Percentiles rank a stretch among this genome's conserved stretches.
Conservation (phyloP, 1,284 basidiomycete species). For the Sporisorium graminicola region DNA sequence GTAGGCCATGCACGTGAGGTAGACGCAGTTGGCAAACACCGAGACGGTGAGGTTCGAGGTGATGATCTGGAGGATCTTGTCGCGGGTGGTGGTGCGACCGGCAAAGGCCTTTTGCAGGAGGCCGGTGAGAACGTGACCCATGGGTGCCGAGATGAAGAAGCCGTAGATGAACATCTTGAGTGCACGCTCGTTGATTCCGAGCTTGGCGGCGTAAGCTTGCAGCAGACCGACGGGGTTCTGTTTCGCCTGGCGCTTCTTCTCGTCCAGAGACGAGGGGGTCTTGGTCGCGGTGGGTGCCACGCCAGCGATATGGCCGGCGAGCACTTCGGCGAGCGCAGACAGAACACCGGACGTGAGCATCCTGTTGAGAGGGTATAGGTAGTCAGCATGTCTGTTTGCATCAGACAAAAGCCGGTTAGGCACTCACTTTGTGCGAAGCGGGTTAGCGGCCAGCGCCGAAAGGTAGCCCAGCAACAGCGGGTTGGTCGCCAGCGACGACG, state of each 20-base stretch:
- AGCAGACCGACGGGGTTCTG: constrained; percentile 39
- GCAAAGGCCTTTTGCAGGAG: constrained; percentile 81
- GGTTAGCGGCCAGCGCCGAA: constrained; percentile 57
- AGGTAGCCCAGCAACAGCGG: constrained; percentile 54
- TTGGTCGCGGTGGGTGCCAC: constrained; percentile 42
- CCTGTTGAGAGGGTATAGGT: constrained; percentile 4
- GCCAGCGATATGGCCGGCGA: constrained; percentile 60
- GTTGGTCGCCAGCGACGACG: constrained; percentile 47
- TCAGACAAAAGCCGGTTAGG: not conserved
- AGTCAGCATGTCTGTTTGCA: not conserved
- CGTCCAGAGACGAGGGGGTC: constrained; percentile 26
- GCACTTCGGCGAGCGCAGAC: constrained; percentile 56
- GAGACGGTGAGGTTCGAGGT: constrained; percentile 83
- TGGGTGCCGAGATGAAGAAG: constrained; percentile 84
- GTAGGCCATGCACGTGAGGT: constrained; percentile 83
- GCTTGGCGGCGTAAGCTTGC: constrained; percentile 37
- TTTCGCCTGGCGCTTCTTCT: constrained; percentile 43
- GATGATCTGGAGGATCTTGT: constrained; percentile 78
- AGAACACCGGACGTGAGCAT: constrained; percentile 59
- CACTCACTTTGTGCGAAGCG: constrained; percentile 58
- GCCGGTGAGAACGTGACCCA: constrained; percentile 78
- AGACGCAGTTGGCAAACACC: constrained; percentile 79
- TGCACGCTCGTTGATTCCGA: constrained; percentile 71
- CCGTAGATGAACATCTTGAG: constrained; percentile 87
- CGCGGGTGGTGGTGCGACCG: constrained; percentile 78